Evolutionary conservation across 768 basidiomycete species (phyloP).

Genomic region (Leccinellum luteum): DNA sequence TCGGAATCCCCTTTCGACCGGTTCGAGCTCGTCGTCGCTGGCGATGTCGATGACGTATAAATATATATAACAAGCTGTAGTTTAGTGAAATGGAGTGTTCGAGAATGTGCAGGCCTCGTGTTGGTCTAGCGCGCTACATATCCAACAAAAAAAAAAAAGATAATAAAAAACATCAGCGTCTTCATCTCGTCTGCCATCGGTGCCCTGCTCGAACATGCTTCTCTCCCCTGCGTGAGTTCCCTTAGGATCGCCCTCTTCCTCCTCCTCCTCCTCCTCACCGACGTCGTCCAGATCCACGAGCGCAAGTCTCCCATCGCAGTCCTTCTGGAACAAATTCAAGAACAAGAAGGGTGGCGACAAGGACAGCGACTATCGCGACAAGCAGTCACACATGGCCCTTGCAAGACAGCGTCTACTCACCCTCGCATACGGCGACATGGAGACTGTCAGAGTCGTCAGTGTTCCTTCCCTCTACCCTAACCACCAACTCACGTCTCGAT

Average conservation of each 20-base stretch:
- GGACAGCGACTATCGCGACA: slow-evolving; percentile 57
- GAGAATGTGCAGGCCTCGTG: slow-evolving; percentile 50
- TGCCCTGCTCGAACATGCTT: slow-evolving; percentile 51
- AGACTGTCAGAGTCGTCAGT: slow-evolving; percentile 70
- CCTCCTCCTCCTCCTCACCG: slow-evolving; percentile 21
- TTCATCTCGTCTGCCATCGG: slow-evolving; percentile 24
- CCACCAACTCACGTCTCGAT: background rate
- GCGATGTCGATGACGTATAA: background rate
- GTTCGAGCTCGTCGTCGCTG: background rate
- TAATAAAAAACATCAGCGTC: slow-evolving; percentile 18
- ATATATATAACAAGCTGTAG: background rate
- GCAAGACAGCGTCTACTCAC: slow-evolving; percentile 76
- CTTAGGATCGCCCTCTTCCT: background rate
- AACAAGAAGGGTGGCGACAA: slow-evolving; percentile 54
- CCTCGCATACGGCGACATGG: slow-evolving; percentile 81
- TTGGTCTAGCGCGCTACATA: slow-evolving; percentile 34
- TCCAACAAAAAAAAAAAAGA: slow-evolving; percentile 6
- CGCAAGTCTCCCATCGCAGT: slow-evolving; percentile 51
- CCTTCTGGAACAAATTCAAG: slow-evolving; percentile 67
- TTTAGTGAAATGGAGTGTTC: background rate
- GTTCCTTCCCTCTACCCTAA: slow-evolving; percentile 2
- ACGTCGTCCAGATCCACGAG: slow-evolving; percentile 58
- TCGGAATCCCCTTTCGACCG: background rate
- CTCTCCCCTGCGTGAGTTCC: slow-evolving; percentile 73
- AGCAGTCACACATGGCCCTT: slow-evolving; percentile 62